Evolutionary conservation across 2,329 filamentous ascomycete species (phyloP), one percentile per base, ranked within the genome.

Genomic region (Lithohypha guttulata): DNA sequence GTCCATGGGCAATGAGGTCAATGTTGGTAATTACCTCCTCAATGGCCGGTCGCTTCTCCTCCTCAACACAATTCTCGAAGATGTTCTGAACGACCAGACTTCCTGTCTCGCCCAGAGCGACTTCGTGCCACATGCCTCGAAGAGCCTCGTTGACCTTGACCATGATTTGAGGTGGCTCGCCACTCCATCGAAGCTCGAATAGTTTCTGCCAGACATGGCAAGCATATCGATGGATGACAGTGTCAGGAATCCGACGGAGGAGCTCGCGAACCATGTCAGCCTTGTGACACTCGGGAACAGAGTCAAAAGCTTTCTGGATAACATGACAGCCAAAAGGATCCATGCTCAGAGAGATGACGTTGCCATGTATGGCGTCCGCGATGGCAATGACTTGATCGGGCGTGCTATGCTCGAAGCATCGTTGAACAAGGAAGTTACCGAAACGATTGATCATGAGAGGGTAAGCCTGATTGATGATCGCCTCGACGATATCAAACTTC

Each of bases 121-220:
- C 91, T 56, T 98, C 89, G 56, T 96, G 87, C 91, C 91, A 98
- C 86, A 96, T 96, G 43, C 89, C 89, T 43, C 77, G 75, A 39
- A 98, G 73, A 44, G 91, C 83, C 52, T 96, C 63, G 55, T 98
- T 98, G 63, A 98, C 93, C 54, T 84, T 94, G 55, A 83, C 84
- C 91, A 98, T 98, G 63, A 98, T 94, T 61, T 95, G 87, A 17
- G 91, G 91, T 28, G 91, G 91, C 26, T 86, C 84, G 53, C 87
- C 82, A 47, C 79, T 85, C 91, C 91, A 98, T 55, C 91, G 81
- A 51, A 98, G 75, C 62, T 98, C 91, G 59, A 98, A 98, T 19
- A 98, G 75, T 69, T 98, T 98, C 68, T 98, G 91, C 91, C 91
- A 98, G 47, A 98, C 91, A 60, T 98, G 91, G 56, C 91, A 98